Conservation (phyloP, 495 filamentous ascomycete species). For the Hypomontagnella monticulosa region DNA sequence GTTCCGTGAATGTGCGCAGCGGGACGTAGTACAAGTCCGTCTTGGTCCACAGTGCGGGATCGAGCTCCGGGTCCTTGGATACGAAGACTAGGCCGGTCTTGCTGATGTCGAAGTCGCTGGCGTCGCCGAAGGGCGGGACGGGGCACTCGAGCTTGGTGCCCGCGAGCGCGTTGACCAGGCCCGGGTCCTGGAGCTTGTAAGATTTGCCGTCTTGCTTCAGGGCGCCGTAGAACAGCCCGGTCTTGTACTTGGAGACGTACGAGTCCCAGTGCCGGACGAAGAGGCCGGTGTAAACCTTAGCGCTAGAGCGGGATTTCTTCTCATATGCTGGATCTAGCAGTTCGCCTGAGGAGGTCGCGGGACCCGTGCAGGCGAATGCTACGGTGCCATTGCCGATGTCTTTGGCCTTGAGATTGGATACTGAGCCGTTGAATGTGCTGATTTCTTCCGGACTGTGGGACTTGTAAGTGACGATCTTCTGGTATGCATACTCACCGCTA, state of each 20-base stretch:
- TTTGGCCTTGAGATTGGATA: constrained; percentile 79
- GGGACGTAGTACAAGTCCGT: constrained; percentile 79
- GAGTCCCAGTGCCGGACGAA: constrained; percentile 83
- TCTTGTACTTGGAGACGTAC: constrained; percentile 73
- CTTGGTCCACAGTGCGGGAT: constrained; percentile 83
- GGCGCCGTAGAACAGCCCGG: constrained; percentile 76
- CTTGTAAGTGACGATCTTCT: constrained; percentile 1
- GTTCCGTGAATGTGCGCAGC: constrained; percentile 66
- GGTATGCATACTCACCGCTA: not conserved
- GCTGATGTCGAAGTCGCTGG: constrained; percentile 66
- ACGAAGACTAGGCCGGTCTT: constrained; percentile 76
- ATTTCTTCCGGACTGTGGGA: constrained; percentile 64
- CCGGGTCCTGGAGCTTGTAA: constrained; percentile 51
- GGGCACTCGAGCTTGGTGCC: constrained; percentile 68
- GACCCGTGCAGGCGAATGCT: constrained; percentile 73
- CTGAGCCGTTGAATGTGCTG: constrained; percentile 69
- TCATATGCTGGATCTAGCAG: constrained; percentile 69
- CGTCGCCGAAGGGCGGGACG: constrained; percentile 64
- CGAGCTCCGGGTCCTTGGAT: constrained; percentile 81
- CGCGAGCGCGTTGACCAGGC: constrained; percentile 67
- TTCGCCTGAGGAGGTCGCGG: constrained; percentile 68
- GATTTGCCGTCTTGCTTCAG: constrained; percentile 60
- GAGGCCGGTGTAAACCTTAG: constrained; percentile 72
- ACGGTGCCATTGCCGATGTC: constrained; percentile 68
- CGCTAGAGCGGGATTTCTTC: constrained; percentile 65